Conservation (phyloP, 129 eudicot genomes). For the Flaveria brownii region DNA sequence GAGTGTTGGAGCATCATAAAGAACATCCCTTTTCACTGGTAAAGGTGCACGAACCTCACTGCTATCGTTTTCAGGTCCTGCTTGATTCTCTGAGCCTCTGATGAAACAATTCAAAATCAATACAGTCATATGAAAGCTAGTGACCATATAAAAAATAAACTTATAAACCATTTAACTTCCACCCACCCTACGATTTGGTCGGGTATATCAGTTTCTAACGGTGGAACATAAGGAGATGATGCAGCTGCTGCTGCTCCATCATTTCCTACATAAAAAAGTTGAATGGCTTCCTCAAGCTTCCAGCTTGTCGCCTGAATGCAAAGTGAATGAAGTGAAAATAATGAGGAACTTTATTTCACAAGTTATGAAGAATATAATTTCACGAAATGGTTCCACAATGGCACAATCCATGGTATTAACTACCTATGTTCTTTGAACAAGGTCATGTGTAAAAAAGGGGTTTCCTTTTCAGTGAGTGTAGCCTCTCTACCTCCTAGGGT, state of each 20-base stretch:
- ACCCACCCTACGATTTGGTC: slow-evolving; percentile 56
- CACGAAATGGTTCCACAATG: neutral
- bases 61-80: slow-evolving; percentile 38
- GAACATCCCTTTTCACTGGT: slow-evolving; percentile 94
- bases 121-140: neutral
- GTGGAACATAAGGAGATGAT: slow-evolving; percentile 52
- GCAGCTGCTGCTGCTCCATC: slow-evolving; percentile 49
- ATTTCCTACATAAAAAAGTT: slow-evolving; percentile 76
- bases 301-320: slow-evolving; percentile 83
- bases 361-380: neutral
- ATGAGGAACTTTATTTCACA: neutral
- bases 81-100: slow-evolving; percentile 44
- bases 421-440: neutral
- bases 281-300: slow-evolving; percentile 97
- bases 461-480: no score
- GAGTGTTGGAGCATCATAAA: slow-evolving; percentile 64
- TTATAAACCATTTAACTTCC: neutral
- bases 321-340: neutral
- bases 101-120: slow-evolving; percentile 8
- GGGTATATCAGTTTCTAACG: slow-evolving; percentile 40
- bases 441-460: no score
- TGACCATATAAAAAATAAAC: neutral
- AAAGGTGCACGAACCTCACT: slow-evolving; percentile 84
- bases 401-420: neutral
- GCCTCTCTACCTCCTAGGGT: no score